Evolutionary conservation across 176 grass and related monocot species (phyloP), one percentile per base, ranked within the genome.

Genomic region (Miscanthus lutarioriparius): DNA sequence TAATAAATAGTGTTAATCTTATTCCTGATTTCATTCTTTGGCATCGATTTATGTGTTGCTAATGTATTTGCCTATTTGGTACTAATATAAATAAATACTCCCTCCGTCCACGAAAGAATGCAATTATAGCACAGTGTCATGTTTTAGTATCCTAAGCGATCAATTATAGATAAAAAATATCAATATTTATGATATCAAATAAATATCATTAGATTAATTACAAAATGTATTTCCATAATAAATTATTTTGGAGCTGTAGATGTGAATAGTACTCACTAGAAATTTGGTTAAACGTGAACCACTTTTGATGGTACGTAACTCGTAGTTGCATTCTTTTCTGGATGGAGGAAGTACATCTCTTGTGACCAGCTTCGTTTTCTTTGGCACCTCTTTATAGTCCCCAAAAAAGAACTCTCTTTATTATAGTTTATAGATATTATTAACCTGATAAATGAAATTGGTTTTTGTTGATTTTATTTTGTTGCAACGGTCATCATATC

Each of bases 1-100:
- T 69, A 80, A 48, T 68, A 26, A 80, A 80, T 22, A 20, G 63
- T 22, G 64, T 25, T 80, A 53, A 80, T 2, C 7, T 10, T 53
- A 26, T 80, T 69, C 78, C 64, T 80, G 14, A 51, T 53, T 80
- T 37, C 43, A 7, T 37, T 10, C 28, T 7, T 22, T 20, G 6
- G 64, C 44, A 14, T 3, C 0, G n/a, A 68, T 25, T 37, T 67
- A 51, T 33, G 28, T 16, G 7, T 16, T 22, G 28, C 10, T 0
- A 20, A 54, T 80, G 23, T 3, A 23, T 37, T 54, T 33, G 53
- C 53, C 53, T n/a, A 56, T 23, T n/a, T 76, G 49, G 48, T 72
- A 26, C 39, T 4, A 69, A 69, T 9, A 40, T 9, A 40, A 23
- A n/a, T 41, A 12, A 70, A n/a, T n/a, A n/a, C n/a, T n/a, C n/a